Evolutionary conservation across 495 filamentous ascomycete species (phyloP).

Genomic region (Penicillium paradoxum): DNA sequence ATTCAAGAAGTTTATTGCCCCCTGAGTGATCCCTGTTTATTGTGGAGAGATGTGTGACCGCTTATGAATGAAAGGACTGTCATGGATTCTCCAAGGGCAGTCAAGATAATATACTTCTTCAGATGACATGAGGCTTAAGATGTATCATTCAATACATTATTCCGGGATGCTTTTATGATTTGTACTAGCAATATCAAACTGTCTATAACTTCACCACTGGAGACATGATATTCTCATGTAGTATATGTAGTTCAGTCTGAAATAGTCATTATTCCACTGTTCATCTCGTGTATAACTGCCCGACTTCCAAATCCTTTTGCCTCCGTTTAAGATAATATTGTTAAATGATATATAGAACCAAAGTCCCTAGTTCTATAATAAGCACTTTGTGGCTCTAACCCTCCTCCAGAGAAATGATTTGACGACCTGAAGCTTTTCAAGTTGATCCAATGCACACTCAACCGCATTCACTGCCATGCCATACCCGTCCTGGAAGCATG

Average conservation of each 20-base stretch:
- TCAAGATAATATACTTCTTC: neutral
- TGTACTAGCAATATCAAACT: neutral
- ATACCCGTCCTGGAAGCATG: constrained; percentile 23
- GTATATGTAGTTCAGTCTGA: too few relatives aligned
- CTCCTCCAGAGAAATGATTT: neutral
- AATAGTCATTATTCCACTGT: too few relatives aligned
- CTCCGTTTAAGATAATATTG: neutral
- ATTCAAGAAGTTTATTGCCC: constrained; percentile 16
- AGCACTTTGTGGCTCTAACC: neutral
- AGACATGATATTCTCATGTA: too few relatives aligned
- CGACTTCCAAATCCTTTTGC: neutral
- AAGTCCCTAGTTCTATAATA: neutral
- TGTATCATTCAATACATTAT: neutral
- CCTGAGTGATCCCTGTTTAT: constrained; percentile 14
- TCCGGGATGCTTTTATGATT: neutral
- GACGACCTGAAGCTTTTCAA: neutral
- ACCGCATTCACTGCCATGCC: constrained; percentile 17
- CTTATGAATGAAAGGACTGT: too few relatives aligned
- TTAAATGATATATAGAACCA: neutral
- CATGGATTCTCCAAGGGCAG: too few relatives aligned
- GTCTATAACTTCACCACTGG: neutral
- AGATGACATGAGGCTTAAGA: neutral
- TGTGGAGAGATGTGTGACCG: neutral
- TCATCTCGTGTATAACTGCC: too few relatives aligned
- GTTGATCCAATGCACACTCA: neutral